A percentile compares a stretch with the other conserved stretches of the same genome.
Conservation (phyloP, 1,284 basidiomycete genomes). For the Salmacisia buchloeana region DNA sequence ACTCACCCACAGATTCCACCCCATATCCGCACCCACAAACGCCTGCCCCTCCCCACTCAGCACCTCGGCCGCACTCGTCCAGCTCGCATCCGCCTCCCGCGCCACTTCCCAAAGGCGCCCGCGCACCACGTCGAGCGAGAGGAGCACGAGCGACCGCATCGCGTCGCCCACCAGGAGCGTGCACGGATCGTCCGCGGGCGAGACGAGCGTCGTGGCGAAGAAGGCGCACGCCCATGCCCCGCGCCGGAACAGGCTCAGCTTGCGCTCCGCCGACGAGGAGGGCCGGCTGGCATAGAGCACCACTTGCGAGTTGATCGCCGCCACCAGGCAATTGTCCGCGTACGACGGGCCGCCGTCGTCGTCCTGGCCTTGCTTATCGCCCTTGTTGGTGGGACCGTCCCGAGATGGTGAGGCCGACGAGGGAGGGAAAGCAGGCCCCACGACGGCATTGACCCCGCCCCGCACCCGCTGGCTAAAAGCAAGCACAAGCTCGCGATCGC, state of each 20-base stretch:
- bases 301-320: constrained; percentile 44
- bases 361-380: too few species aligned
- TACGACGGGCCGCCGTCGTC: too few species aligned
- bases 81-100: constrained; percentile 45
- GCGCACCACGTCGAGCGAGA: constrained; percentile 23
- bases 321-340: constrained; percentile 23
- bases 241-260: constrained; percentile 15
- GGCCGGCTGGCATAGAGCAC: constrained; percentile 21
- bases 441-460: constrained; percentile 42
- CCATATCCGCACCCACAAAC: constrained; percentile 45
- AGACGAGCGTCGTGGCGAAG: constrained; percentile 35
- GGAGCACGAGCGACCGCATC: constrained; percentile 41
- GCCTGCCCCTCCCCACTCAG: constrained; percentile 30
- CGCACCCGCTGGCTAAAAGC: constrained; percentile 25
- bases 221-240: constrained; percentile 44
- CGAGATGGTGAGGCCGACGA: too few species aligned
- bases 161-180: constrained; percentile 44
- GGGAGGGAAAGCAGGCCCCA: too few species aligned
- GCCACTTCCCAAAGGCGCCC: constrained; percentile 34
- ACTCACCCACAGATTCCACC: constrained; percentile 43
- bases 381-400: too few species aligned
- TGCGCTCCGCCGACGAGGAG: constrained; percentile 8
- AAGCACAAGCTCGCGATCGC: neutral
- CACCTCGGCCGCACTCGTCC: constrained; percentile 39
- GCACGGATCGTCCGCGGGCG: constrained; percentile 14